Conservation (phyloP, 2,329 filamentous ascomycete genomes). For the Myotisia sp. region DNA sequence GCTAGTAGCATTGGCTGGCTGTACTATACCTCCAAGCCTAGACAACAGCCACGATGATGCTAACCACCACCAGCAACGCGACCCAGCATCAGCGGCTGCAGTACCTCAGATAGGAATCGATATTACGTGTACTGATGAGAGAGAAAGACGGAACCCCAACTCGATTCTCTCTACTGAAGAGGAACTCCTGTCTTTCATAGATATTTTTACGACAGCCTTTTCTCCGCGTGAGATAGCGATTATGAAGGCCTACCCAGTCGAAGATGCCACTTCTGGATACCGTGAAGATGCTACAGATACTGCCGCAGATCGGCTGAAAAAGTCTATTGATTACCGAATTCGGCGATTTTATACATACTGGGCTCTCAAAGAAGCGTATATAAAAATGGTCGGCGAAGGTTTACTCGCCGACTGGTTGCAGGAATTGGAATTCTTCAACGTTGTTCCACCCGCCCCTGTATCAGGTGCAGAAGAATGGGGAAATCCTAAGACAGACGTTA, state of each 20-base stretch:
- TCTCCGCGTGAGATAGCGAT: slow-evolving; percentile 39
- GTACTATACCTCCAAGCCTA: slow-evolving; percentile 15
- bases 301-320: slow-evolving; percentile 14
- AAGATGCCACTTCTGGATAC: slow-evolving; percentile 18
- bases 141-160: slow-evolving; percentile 32
- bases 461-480: slow-evolving; percentile 19
- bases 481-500: slow-evolving; percentile 28
- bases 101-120: slow-evolving; percentile 42
- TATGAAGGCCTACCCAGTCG: slow-evolving; percentile 32
- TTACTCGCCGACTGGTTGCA: slow-evolving; percentile 47
- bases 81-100: slow-evolving; percentile 7
- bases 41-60: not conserved
- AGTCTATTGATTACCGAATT: slow-evolving; percentile 41
- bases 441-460: slow-evolving; percentile 21
- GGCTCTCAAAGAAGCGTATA: slow-evolving; percentile 52
- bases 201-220: slow-evolving; percentile 48
- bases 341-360: slow-evolving; percentile 51
- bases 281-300: slow-evolving; percentile 11
- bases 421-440: slow-evolving; percentile 46
- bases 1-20: slow-evolving; percentile 45
- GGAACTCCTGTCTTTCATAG: slow-evolving; percentile 43
- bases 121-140: slow-evolving; percentile 48
- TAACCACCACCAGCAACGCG: slow-evolving; percentile 4
- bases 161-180: slow-evolving; percentile 32
- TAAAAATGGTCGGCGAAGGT: slow-evolving; percentile 52